Percentiles rank a stretch among this genome's conserved stretches.
phyloP scores from a whole-genome alignment of 139 green algal genomes.

The Astrephomene gubernaculifera region DNA sequence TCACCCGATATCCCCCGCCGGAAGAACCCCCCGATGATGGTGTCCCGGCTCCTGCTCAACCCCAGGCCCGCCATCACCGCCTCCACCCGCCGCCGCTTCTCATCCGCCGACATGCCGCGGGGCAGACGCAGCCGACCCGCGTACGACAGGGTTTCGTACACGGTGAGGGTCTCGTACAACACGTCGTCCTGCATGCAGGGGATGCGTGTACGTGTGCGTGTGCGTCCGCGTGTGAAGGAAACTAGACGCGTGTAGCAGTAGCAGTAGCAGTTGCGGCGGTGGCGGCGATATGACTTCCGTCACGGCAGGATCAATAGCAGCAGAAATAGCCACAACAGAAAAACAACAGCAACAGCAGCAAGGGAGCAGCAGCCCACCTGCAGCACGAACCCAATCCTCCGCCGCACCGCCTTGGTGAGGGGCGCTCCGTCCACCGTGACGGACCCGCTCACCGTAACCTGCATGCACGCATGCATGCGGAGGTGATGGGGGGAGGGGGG shows the following conservation, averaged over 20 bases:
- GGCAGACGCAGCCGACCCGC: conserved; percentile 82
- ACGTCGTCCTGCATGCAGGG: conserved; percentile 91
- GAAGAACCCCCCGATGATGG: conserved; percentile 90
- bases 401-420: conserved; percentile 76
- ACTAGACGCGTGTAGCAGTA: too few relatives aligned
- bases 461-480: too few relatives aligned
- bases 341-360: too few relatives aligned
- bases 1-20: conserved; percentile 88
- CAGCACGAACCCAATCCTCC: conserved; percentile 76
- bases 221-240: too few relatives aligned
- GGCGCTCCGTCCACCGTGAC: conserved; percentile 79
- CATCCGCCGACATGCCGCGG: conserved; percentile 56
- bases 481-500: too few relatives aligned
- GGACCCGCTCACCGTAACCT: conserved; percentile 50
- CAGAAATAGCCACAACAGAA: too few relatives aligned
- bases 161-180: conserved; percentile 81
- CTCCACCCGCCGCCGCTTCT: conserved; percentile 77
- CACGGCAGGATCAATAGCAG: too few relatives aligned
- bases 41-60: conserved; percentile 75
- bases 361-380: conserved; percentile 11
- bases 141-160: conserved; percentile 73
- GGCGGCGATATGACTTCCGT: too few relatives aligned
- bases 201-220: too few relatives aligned
- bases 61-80: conserved; percentile 76
- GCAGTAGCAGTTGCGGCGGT: too few relatives aligned